A percentile compares a stretch with the other conserved stretches of the same genome.
These are phyloP conservation scores for Lipomyces yamanashiensis DNA, from an alignment of 805 yeast genomes.

Conservation along the genomic window DNA sequence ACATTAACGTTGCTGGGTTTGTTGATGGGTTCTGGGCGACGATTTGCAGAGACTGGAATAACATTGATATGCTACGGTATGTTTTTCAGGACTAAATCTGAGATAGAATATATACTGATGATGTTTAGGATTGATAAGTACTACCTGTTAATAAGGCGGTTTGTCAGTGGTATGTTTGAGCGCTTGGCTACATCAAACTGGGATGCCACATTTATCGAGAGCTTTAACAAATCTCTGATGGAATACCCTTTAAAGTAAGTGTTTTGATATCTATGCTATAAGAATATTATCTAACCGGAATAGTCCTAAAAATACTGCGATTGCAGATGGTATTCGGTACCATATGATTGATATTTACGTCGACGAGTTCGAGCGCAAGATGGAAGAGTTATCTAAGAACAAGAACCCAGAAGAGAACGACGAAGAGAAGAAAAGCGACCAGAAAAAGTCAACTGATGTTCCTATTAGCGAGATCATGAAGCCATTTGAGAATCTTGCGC, in stretches of 20 bases:
- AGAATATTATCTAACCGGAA: not conserved
- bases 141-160: conserved; percentile 78
- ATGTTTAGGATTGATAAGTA: conserved; percentile 77
- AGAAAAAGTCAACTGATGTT: conserved; percentile 42
- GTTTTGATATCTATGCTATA: too few species aligned
- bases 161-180: conserved; percentile 65
- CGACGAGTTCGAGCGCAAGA: conserved; percentile 78
- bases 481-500: conserved; percentile 63
- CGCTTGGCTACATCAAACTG: conserved; percentile 60
- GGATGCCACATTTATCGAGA: conserved; percentile 54
- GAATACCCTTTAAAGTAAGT: conserved; percentile 44
- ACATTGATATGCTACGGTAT: conserved; percentile 47
- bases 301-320: conserved; percentile 42
- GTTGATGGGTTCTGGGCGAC: conserved; percentile 80
- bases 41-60: conserved; percentile 79
- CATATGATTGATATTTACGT: conserved; percentile 83
- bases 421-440: conserved; percentile 44
- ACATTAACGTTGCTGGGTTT: conserved; percentile 55
- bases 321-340: conserved; percentile 77
- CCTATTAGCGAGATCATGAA: conserved; percentile 61
- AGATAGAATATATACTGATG: not conserved
- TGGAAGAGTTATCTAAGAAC: conserved; percentile 51
- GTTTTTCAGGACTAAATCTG: not conserved
- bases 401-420: conserved; percentile 30
- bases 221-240: conserved; percentile 52